A percentile compares a stretch with the other conserved stretches of the same genome.
Evolutionary conservation across 192 early-diverging fungal genomes (phyloP).

Genomic region (Haplosporangium gracile): DNA sequence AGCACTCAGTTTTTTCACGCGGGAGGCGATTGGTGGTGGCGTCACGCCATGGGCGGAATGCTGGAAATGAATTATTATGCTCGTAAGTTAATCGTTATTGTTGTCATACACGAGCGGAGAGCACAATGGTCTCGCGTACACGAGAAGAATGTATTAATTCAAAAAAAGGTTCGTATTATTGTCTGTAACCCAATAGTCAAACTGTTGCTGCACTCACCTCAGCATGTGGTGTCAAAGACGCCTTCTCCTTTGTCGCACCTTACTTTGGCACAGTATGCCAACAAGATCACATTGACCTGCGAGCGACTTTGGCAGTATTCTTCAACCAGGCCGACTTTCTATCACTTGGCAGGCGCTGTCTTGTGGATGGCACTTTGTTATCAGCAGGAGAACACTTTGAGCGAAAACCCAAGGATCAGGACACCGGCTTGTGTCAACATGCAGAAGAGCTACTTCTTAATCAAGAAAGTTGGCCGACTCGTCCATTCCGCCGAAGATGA

Average conservation of each 20-base stretch:
- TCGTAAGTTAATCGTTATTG: slow-evolving; percentile 34
- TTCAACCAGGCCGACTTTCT: slow-evolving; percentile 36
- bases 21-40: slow-evolving; percentile 58
- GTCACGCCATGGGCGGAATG: slow-evolving; percentile 37
- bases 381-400: slow-evolving; percentile 55
- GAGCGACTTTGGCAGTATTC: slow-evolving; percentile 53
- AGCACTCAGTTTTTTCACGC: slow-evolving; percentile 47
- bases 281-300: slow-evolving; percentile 48
- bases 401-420: slow-evolving; percentile 50
- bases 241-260: slow-evolving; percentile 29
- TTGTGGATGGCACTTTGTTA: slow-evolving; percentile 54
- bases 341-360: slow-evolving; percentile 32
- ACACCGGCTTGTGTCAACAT: slow-evolving; percentile 53
- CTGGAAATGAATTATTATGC: slow-evolving; percentile 42
- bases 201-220: slow-evolving; percentile 42
- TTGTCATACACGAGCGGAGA: background rate
- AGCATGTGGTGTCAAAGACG: slow-evolving; percentile 42
- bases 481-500: slow-evolving; percentile 47
- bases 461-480: slow-evolving; percentile 50
- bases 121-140: background rate
- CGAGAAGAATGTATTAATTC: background rate
- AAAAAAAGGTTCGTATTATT: background rate
- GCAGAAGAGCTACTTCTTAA: slow-evolving; percentile 51
- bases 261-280: slow-evolving; percentile 37
- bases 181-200: slow-evolving; percentile 23